Base-by-base conservation (phyloP, 345 rosid genomes). In the Linum tenue region DNA sequence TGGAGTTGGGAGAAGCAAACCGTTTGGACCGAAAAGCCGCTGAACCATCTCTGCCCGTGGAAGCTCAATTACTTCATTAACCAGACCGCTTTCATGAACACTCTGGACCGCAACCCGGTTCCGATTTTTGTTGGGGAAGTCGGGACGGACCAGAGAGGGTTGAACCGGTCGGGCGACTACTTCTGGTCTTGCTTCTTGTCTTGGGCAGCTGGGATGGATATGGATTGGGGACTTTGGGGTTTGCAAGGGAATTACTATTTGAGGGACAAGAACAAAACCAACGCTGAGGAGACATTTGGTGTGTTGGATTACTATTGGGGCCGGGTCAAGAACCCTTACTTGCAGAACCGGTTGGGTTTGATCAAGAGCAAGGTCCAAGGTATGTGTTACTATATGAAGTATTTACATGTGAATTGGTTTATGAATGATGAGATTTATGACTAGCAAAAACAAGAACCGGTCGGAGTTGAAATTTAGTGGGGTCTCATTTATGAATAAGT, bases 51-150 rank as follows among this genome's bases (percentile, higher is more conserved):
- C 39, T 70, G 73, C 39, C 37, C 38, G 12, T 17, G 14, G 16
- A 50, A 50, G 41, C 59, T 40, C 15, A 39, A 51, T 38, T 1
- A 12, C 36, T 39, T 64, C 11, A 15, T 42, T 5, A 37, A 65
- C 51, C 9, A 51, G 17, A 64, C 55, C 5, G 65, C 64, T 6
- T 70, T 70, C n/a, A 50, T 68, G 10, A 51, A 37, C 14, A 12
- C 50, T 12, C 60, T 60, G 10, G 69, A 39, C 7, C 8, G 35
- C 7, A 39, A 65, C 8, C 69, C 68, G 41, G 36, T 64, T 10
- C 73, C 73, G 1, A 4, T 70, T 7, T 70, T 70, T 36, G 2
- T 70, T 3, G 73, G 73, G 35, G 74, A 70, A 40, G 59, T 70
- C 10, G 74, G 74, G 1, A 3, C 60, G 1, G 57, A 70, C 17